Percentiles rank a stretch among this genome's conserved stretches.
Conservation (phyloP, 768 basidiomycete species). For the Coprinellus micaceus region DNA sequence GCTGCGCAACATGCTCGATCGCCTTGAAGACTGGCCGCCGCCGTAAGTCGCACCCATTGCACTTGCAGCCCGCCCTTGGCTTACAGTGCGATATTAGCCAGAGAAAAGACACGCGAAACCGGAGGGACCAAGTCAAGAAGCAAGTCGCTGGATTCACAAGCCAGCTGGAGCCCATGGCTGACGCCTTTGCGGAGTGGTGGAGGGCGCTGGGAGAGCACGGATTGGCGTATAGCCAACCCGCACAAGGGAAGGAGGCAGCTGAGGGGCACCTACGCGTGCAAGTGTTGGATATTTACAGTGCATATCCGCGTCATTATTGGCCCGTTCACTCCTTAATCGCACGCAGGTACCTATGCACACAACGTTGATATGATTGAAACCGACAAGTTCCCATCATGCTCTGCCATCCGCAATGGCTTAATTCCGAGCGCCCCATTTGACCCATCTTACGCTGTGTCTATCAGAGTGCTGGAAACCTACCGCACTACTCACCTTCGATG, state of each 20-base stretch:
- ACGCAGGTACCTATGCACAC: neutral
- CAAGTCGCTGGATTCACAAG: neutral
- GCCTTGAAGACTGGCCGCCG: neutral
- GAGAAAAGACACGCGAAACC: too few relatives aligned
- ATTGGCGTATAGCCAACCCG: too few relatives aligned
- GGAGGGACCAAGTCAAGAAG: too few relatives aligned
- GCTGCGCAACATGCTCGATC: neutral
- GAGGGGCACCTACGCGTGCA: too few relatives aligned
- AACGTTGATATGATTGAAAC: neutral
- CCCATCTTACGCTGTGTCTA: slow-evolving; percentile 18
- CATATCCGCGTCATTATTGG: too few relatives aligned
- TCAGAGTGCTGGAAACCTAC: slow-evolving; percentile 21
- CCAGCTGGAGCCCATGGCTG: neutral
- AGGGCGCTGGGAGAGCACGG: too few relatives aligned
- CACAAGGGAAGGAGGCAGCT: too few relatives aligned
- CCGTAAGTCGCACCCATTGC: neutral
- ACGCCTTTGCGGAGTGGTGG: too few relatives aligned
- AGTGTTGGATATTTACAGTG: too few relatives aligned
- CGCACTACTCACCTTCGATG: slow-evolving; percentile 16
- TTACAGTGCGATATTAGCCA: neutral
- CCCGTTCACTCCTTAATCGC: too few relatives aligned
- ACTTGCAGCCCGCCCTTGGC: neutral
- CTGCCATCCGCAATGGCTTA: slow-evolving; percentile 20
- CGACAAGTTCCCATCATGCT: slow-evolving; percentile 9
- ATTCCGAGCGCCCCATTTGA: slow-evolving; percentile 22